Evolutionary conservation across 441 rosid genomes (phyloP).

Genomic region (Bruguiera hainesii): DNA sequence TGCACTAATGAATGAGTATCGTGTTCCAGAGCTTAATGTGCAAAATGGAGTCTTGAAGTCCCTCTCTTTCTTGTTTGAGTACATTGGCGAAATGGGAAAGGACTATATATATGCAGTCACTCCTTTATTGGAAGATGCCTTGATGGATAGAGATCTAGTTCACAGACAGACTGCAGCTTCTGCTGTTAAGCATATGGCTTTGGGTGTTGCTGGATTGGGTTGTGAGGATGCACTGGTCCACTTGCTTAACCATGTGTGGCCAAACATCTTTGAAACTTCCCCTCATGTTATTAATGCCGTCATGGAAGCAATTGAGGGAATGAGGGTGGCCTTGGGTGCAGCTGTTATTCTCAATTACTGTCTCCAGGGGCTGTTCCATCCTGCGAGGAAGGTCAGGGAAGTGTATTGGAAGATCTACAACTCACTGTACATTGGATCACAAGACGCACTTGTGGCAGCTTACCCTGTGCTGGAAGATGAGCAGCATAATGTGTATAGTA

Average conservation of each 20-base stretch:
- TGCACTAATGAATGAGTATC: constrained; percentile 93
- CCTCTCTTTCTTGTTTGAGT: constrained; percentile 89
- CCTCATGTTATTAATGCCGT: constrained; percentile 96
- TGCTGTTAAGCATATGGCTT: constrained; percentile 96
- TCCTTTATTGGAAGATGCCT: constrained; percentile 93
- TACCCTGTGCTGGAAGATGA: constrained; percentile 79
- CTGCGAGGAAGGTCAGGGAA: constrained; percentile 93
- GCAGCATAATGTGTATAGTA: constrained; percentile 64
- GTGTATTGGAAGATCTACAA: constrained; percentile 99
- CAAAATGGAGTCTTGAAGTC: constrained; percentile 98
- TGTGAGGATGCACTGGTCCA: constrained; percentile 97
- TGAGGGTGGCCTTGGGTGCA: constrained; percentile 91
- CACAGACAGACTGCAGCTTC: constrained; percentile 99
- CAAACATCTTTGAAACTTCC: constrained; percentile 94
- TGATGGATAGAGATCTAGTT: constrained; percentile 95
- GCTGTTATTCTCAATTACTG: constrained; percentile 85
- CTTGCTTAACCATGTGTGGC: constrained; percentile 93
- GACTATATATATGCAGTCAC: constrained; percentile 98
- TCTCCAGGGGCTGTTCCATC: constrained; percentile 95
- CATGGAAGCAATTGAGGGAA: constrained; percentile 94
- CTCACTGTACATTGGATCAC: constrained; percentile 85
- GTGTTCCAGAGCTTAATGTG: constrained; percentile 93
- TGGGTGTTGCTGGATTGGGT: constrained; percentile 97
- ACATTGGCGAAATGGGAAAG: constrained; percentile 99
- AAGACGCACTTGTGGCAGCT: constrained; percentile 90